Conservation (phyloP, 176 grass and related monocot genomes). For the Puya raimondii region DNA sequence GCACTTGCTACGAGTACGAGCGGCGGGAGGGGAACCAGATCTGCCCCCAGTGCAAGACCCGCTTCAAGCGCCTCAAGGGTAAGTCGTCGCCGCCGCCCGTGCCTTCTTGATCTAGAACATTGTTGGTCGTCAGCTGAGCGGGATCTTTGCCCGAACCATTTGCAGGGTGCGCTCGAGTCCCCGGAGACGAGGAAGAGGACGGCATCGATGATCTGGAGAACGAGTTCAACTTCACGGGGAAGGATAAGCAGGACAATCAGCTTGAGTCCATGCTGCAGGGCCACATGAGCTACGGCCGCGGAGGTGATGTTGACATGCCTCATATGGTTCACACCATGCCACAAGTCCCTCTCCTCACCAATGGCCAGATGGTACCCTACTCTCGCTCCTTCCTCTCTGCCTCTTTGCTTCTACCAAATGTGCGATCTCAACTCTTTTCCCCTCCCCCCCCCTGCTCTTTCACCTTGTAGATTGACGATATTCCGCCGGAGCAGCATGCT, state of each 20-base stretch:
- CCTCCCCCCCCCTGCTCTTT: not conserved
- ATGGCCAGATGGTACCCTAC: slow-evolving; percentile 62
- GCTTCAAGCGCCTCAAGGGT: slow-evolving; percentile 99
- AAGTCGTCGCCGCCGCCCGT: not conserved
- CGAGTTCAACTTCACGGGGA: slow-evolving; percentile 55
- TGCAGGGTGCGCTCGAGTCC: slow-evolving; percentile 59
- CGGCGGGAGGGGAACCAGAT: slow-evolving; percentile 84
- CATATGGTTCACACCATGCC: slow-evolving; percentile 36
- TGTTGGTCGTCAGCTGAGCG: not conserved
- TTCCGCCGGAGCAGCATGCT: slow-evolving; percentile 89
- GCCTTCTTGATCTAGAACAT: slow-evolving; percentile 1
- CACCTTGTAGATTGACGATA: slow-evolving; percentile 58
- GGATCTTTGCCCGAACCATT: not conserved
- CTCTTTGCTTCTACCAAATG: not conserved
- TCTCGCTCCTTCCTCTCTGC: not conserved
- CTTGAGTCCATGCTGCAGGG: slow-evolving; percentile 53
- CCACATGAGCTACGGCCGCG: slow-evolving; percentile 75
- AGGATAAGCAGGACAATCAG: slow-evolving; percentile 37
- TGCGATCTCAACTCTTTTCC: not conserved
- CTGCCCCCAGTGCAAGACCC: slow-evolving; percentile 99
- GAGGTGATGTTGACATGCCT: slow-evolving; percentile 30
- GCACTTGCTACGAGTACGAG: slow-evolving; percentile 98
- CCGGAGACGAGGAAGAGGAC: slow-evolving; percentile 86
- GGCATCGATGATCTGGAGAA: slow-evolving; percentile 72
- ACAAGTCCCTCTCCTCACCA: slow-evolving; percentile 81